Conservation (phyloP, 2,329 filamentous ascomycete genomes). For the Cyphellophora europaea region DNA sequence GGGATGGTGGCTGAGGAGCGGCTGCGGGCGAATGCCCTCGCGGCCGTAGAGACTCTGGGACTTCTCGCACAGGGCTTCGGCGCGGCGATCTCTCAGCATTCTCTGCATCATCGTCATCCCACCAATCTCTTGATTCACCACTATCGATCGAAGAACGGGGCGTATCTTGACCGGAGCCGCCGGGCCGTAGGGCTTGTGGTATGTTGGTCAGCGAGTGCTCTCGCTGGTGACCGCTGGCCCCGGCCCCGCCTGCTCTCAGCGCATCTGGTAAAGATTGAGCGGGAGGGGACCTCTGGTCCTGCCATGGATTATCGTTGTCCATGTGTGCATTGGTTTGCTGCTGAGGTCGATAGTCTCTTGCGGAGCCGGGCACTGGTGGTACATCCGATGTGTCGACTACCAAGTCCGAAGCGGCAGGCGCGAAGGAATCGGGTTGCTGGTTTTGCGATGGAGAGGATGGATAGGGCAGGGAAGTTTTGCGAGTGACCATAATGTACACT, state of each 20-base stretch:
- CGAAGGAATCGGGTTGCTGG: slow-evolving; percentile 1
- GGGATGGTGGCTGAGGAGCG: not conserved
- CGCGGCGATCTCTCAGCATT: slow-evolving; percentile 1
- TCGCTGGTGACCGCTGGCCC: not conserved
- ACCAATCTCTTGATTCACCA: slow-evolving; percentile 18
- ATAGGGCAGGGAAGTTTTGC: slow-evolving; percentile 15
- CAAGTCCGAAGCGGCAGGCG: slow-evolving; percentile 2
- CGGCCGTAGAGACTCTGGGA: slow-evolving; percentile 1
- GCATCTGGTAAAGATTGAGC: slow-evolving; percentile 8
- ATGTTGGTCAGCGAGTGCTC: slow-evolving; percentile 6
- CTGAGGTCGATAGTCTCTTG: slow-evolving; percentile 2
- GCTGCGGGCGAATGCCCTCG: slow-evolving; percentile 2
- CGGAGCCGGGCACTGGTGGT: slow-evolving; percentile 8
- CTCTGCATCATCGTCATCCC: slow-evolving; percentile 16
- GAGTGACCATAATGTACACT: slow-evolving; percentile 10
- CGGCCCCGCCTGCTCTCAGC: slow-evolving; percentile 5
- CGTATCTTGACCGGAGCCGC: slow-evolving; percentile 15
- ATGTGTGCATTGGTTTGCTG: slow-evolving; percentile 5
- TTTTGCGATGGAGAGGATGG: slow-evolving; percentile 10
- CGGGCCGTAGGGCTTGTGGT: slow-evolving; percentile 15
- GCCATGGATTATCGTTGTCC: slow-evolving; percentile 19
- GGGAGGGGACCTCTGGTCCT: slow-evolving; percentile 7
- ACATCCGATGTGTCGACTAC: slow-evolving; percentile 13
- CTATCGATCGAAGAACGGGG: slow-evolving; percentile 20
- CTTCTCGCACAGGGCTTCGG: slow-evolving; percentile 1